A percentile compares a stretch with the other conserved stretches of the same genome.
Evolutionary conservation across 2,329 filamentous ascomycete genomes (phyloP).

Genomic region (Claviceps lovelessii): DNA sequence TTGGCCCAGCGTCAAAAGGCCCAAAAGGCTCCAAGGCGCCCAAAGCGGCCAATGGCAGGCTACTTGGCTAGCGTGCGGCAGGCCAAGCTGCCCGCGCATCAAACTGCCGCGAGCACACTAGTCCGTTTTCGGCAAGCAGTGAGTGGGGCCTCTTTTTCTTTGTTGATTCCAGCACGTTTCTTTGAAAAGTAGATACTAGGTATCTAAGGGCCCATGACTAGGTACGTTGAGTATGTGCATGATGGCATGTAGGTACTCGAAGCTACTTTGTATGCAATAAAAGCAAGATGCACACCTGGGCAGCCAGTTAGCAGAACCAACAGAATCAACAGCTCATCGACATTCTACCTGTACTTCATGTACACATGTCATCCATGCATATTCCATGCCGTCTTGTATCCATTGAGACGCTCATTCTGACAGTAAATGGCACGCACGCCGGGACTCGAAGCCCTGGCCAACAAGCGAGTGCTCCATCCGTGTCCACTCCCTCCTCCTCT

Average conservation of each 20-base stretch:
- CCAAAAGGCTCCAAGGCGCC: not conserved
- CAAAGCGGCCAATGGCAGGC: not conserved
- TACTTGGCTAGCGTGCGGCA: not conserved
- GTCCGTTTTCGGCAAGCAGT: not conserved
- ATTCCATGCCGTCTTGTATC: not conserved
- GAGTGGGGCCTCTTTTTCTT: not conserved
- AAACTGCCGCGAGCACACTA: slow-evolving; percentile 1
- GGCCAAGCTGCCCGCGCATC: not conserved
- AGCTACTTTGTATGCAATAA: no score
- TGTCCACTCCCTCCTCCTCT: not conserved
- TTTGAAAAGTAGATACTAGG: no score
- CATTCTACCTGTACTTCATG: no score
- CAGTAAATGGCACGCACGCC: not conserved
- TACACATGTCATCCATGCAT: not conserved
- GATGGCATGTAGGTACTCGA: no score
- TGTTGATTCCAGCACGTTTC: not conserved
- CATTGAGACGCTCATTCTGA: not conserved
- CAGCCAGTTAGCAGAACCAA: no score
- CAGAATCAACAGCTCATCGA: no score
- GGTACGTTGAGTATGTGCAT: no score
- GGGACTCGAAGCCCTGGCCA: not conserved
- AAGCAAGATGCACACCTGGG: no score
- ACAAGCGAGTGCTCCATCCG: not conserved
- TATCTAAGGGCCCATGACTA: no score
- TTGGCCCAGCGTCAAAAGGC: not conserved